Percentiles rank a stretch among this genome's conserved stretches.
Conservation (phyloP, 2,329 filamentous ascomycete genomes). For the Diatrype stigma region DNA sequence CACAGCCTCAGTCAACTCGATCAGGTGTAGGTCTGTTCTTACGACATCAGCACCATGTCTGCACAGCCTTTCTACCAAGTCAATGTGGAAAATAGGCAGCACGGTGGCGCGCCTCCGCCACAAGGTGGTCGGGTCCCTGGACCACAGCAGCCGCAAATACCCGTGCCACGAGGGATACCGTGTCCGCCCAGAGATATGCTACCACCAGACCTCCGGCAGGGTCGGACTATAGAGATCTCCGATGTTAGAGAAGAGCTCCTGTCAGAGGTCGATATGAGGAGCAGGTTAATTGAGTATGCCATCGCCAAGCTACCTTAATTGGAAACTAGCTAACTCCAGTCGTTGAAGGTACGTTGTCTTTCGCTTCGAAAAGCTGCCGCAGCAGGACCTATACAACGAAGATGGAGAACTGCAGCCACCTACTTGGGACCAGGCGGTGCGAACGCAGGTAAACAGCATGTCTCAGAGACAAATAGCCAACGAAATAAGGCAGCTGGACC, state of each 20-base stretch:
- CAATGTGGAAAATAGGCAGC: conserved; percentile 2
- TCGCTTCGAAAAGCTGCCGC: conserved; percentile 37
- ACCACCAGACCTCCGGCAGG: conserved; percentile 2
- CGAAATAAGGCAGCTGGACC: conserved; percentile 35
- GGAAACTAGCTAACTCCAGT: too few species aligned
- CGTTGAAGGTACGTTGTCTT: conserved; percentile 20
- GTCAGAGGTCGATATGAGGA: conserved; percentile 35
- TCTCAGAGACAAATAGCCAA: conserved; percentile 33
- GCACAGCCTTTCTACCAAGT: background rate
- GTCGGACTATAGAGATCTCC: conserved; percentile 21
- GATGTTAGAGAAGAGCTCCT: conserved; percentile 35
- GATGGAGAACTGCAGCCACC: conserved; percentile 29
- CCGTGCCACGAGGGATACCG: background rate
- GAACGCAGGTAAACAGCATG: conserved; percentile 31
- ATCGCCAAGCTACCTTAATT: too few species aligned
- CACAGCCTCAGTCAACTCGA: background rate
- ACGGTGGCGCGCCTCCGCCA: background rate
- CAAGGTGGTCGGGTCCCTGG: background rate
- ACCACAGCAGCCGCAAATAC: background rate
- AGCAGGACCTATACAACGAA: conserved; percentile 30
- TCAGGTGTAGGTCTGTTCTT: background rate
- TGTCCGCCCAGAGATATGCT: conserved; percentile 2
- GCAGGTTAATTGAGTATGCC: conserved; percentile 35
- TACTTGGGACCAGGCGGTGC: conserved; percentile 37
- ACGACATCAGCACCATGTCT: background rate